Evolutionary conservation across 2,329 filamentous ascomycete species (phyloP).

Genomic region (Verticillium zaregamsianum): DNA sequence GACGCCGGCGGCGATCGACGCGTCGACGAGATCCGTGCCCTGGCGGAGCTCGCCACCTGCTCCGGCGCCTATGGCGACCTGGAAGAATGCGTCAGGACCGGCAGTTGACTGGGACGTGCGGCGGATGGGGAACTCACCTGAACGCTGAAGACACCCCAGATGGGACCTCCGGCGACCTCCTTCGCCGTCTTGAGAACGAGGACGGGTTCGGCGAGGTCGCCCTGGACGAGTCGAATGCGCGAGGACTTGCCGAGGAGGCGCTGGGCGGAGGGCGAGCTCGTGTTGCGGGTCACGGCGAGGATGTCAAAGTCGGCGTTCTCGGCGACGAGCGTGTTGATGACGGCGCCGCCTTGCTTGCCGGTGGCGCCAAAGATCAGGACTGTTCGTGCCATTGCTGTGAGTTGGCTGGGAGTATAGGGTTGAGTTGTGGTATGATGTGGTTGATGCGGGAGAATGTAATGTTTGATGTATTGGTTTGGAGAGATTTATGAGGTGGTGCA

Average conservation of each 20-base stretch:
- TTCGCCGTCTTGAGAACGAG: constrained; percentile 44
- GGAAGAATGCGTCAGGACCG: not conserved
- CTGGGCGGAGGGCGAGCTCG: constrained; percentile 44
- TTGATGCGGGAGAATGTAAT: too few relatives aligned
- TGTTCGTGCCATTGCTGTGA: constrained; percentile 17
- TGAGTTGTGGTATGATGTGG: too few relatives aligned
- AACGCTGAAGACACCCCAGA: constrained; percentile 60
- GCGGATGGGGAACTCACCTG: constrained; percentile 35
- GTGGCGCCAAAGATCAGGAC: constrained; percentile 31
- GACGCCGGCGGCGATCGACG: constrained; percentile 47
- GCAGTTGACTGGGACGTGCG: not conserved
- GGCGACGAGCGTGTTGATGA: constrained; percentile 24
- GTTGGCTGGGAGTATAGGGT: not conserved
- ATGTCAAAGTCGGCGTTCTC: constrained; percentile 40
- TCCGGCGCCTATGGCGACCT: constrained; percentile 19
- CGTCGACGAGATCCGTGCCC: constrained; percentile 53
- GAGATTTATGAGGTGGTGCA: not conserved
- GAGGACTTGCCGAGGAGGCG: constrained; percentile 38
- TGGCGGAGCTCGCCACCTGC: constrained; percentile 42
- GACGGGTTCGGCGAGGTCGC: constrained; percentile 48
- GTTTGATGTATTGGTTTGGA: too few relatives aligned
- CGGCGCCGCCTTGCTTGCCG: constrained; percentile 32
- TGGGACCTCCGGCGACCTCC: constrained; percentile 17
- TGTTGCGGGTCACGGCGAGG: constrained; percentile 57
- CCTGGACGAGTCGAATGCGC: constrained; percentile 51